Evolutionary conservation across 176 grass and related monocot species (phyloP).

Genomic region (Triticum aestivum): DNA sequence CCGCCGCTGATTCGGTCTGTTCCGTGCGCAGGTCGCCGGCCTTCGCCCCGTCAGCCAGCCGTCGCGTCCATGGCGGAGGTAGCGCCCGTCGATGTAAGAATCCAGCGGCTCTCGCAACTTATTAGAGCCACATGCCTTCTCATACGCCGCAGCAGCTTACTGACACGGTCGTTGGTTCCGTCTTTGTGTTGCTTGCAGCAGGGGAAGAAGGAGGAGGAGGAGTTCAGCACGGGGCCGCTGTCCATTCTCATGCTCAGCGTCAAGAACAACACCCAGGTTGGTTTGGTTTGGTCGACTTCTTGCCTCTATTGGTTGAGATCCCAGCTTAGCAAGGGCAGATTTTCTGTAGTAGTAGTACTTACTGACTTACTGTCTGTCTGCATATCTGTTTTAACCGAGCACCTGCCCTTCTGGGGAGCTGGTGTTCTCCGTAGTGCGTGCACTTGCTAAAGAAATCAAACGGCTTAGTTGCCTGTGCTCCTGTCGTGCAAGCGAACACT

Average conservation of each 20-base stretch:
- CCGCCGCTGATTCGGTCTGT: neutral
- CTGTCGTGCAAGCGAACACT: neutral
- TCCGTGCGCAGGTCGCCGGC: neutral
- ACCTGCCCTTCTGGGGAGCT: too few species aligned
- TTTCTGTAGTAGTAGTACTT: too few species aligned
- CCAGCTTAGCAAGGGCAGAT: neutral
- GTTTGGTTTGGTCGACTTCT: neutral
- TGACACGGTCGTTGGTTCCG: neutral
- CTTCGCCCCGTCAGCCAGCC: slow-evolving; percentile 10
- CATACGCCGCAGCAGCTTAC: too few species aligned
- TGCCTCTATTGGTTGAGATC: neutral
- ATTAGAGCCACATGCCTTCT: neutral
- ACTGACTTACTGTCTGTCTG: neutral
- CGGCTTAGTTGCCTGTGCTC: neutral
- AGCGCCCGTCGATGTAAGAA: slow-evolving; percentile 26
- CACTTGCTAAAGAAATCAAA: too few species aligned
- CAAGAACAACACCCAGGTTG: slow-evolving; percentile 67
- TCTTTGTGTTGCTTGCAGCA: neutral
- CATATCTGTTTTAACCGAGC: neutral
- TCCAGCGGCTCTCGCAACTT: neutral
- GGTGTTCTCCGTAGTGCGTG: neutral
- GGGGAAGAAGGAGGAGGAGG: slow-evolving; percentile 68
- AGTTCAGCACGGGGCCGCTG: slow-evolving; percentile 60
- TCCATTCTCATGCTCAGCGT: slow-evolving; percentile 71
- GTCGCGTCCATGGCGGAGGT: slow-evolving; percentile 37